Evolutionary conservation across 306 rosid species (phyloP).

Genomic region (Corylus heterophylla): DNA sequence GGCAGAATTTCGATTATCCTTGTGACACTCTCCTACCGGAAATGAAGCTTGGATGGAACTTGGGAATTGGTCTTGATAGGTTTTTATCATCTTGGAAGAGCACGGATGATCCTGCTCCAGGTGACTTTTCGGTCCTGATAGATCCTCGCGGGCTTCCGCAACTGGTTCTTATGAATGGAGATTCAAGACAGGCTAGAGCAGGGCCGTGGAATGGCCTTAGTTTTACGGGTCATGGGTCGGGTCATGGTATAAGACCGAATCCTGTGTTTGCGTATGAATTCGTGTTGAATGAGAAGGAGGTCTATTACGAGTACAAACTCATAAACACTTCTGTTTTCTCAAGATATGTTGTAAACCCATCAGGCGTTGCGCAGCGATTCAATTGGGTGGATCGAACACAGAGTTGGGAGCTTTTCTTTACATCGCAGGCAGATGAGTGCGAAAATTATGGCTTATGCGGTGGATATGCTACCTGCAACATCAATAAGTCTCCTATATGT

Average conservation of each 20-base stretch:
- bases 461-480: conserved; percentile 20
- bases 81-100: background rate
- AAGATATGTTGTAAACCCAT: background rate
- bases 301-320: background rate
- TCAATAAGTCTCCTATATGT: conserved; percentile 10
- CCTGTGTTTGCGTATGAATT: conserved; percentile 5
- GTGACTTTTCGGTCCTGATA: background rate
- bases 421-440: conserved; percentile 9
- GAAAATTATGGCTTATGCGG: conserved; percentile 31
- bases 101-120: background rate
- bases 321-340: conserved; percentile 9
- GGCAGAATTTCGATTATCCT: conserved; percentile 2
- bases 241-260: conserved; percentile 16
- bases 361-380: conserved; percentile 24
- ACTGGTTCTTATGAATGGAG: background rate
- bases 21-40: background rate
- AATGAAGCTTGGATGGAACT: background rate
- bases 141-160: background rate
- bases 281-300: conserved; percentile 16
- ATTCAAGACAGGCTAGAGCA: background rate
- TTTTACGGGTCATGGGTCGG: background rate
- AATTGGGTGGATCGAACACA: conserved; percentile 14
- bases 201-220: background rate
- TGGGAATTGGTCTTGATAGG: background rate
- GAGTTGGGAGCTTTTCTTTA: conserved; percentile 13